phyloP scores from a whole-genome alignment of 2,329 filamentous ascomycete species.

The Cladosporium sp. region DNA sequence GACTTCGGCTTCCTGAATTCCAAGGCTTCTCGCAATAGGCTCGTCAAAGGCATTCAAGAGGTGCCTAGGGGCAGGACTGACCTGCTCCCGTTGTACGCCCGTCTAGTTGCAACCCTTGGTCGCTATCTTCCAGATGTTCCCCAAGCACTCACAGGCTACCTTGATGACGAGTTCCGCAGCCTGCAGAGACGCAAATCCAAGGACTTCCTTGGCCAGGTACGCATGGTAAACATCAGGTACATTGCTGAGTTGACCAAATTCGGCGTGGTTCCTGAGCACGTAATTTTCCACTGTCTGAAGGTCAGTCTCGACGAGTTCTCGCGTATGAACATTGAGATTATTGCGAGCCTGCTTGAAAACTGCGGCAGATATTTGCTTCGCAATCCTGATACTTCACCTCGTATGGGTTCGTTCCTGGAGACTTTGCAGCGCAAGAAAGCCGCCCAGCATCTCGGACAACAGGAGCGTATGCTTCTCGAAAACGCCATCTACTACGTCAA shows the following conservation, averaged over 20 bases:
- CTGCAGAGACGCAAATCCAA: constrained; percentile 96
- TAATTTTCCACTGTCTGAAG: constrained; percentile 97
- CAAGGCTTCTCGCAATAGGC: constrained; percentile 90
- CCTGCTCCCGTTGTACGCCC: constrained; percentile 84
- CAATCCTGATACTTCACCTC: constrained; percentile 85
- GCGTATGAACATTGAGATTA: constrained; percentile 98
- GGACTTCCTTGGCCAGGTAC: constrained; percentile 91
- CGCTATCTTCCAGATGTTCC: constrained; percentile 94
- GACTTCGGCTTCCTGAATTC: constrained; percentile 99
- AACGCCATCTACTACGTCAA: constrained; percentile 98
- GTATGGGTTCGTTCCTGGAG: constrained; percentile 91
- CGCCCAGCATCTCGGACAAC: constrained; percentile 89
- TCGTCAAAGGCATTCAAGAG: constrained; percentile 89
- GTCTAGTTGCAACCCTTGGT: constrained; percentile 85
- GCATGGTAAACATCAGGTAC: constrained; percentile 93
- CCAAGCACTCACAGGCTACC: constrained; percentile 82
- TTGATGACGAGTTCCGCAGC: constrained; percentile 95
- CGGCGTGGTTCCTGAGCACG: constrained; percentile 94
- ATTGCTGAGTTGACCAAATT: constrained; percentile 97
- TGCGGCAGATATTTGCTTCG: constrained; percentile 91
- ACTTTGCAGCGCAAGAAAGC: constrained; percentile 94
- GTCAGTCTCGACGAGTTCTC: constrained; percentile 97
- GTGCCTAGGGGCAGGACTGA: constrained; percentile 92
- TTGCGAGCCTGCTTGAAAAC: constrained; percentile 92
- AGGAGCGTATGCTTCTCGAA: constrained; percentile 96